These are phyloP conservation scores for Pontederia paniculata DNA, from an alignment of 176 grass and related monocot species.

Conservation along the genomic window DNA sequence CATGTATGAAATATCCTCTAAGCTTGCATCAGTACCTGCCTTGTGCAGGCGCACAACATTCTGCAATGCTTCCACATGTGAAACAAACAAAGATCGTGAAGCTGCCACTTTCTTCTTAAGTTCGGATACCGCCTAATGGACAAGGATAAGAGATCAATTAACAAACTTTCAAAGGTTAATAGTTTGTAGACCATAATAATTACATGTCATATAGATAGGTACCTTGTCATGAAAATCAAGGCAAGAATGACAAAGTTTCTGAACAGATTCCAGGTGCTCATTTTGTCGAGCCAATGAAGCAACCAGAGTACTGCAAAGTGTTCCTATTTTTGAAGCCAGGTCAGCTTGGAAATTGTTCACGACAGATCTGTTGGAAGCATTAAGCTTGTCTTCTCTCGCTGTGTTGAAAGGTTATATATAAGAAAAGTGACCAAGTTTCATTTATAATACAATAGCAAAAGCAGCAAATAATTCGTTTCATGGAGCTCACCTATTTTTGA, in stretches of 20 bases:
- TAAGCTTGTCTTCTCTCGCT: slow-evolving; percentile 75
- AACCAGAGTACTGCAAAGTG: slow-evolving; percentile 58
- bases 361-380: slow-evolving; percentile 60
- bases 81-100: slow-evolving; percentile 65
- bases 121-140: slow-evolving; percentile 48
- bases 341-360: slow-evolving; percentile 73
- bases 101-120: slow-evolving; percentile 74
- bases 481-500: slow-evolving; percentile 66
- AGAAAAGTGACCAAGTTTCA: neutral
- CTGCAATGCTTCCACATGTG: slow-evolving; percentile 78
- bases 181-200: neutral
- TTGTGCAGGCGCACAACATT: slow-evolving; percentile 90
- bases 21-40: slow-evolving; percentile 47
- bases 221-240: slow-evolving; percentile 90
- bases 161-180: neutral
- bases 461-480: neutral
- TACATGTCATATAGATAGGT: slow-evolving; percentile 1
- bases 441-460: neutral
- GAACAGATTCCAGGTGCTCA: slow-evolving; percentile 61
- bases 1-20: slow-evolving; percentile 69
- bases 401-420: neutral
- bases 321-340: slow-evolving; percentile 50
- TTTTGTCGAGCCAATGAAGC: slow-evolving; percentile 68
- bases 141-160: neutral
- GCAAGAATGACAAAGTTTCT: slow-evolving; percentile 66